These are phyloP conservation scores for Camellia japonica DNA, from an alignment of 148 eudicot genomes.

Conservation along the genomic window DNA sequence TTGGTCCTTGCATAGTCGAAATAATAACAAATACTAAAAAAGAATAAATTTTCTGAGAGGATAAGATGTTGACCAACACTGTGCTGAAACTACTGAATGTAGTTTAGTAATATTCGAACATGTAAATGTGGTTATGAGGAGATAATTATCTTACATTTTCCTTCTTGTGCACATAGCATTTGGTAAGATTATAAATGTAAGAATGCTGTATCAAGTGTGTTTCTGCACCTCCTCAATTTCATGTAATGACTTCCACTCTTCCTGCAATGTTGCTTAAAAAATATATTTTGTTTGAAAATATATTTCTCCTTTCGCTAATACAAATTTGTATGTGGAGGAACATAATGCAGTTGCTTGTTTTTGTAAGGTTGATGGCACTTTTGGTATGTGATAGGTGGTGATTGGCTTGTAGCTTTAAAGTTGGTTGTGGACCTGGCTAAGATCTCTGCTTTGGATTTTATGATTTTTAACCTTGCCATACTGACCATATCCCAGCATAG, in stretches of 20 bases:
- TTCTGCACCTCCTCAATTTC: background rate
- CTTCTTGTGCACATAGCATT: background rate
- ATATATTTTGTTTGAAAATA: background rate
- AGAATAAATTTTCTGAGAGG: too few species aligned
- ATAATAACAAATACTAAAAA: background rate
- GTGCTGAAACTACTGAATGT: background rate
- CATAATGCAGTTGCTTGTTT: background rate
- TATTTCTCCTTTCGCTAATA: background rate
- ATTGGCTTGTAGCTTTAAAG: constrained; percentile 9
- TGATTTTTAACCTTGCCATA: background rate
- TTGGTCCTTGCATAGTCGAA: background rate
- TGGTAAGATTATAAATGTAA: background rate
- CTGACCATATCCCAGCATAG: background rate
- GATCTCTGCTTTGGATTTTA: background rate
- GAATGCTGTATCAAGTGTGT: background rate
- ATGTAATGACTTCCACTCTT: background rate
- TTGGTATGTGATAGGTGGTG: background rate
- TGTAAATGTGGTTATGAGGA: background rate
- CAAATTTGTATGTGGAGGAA: background rate
- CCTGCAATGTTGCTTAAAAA: background rate
- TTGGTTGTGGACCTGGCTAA: background rate
- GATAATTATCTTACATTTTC: background rate
- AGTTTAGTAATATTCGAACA: background rate
- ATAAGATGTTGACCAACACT: background rate
- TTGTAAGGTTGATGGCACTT: background rate